Evolutionary conservation across 352 stramenopile genomes (phyloP).

Genomic region (Globisporangium canariense): DNA sequence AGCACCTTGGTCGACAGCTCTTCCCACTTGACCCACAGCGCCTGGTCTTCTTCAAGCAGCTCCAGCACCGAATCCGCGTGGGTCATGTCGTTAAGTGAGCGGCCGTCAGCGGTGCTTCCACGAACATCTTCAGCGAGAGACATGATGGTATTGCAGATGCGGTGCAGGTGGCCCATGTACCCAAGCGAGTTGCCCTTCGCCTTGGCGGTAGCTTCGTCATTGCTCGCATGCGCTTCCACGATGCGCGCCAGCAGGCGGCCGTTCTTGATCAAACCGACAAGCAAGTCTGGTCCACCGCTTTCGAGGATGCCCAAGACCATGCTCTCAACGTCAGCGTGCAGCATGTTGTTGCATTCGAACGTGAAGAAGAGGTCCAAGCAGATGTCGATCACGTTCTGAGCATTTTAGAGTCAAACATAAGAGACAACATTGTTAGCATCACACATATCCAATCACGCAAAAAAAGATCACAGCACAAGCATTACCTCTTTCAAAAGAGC

Average conservation of each 20-base stretch:
- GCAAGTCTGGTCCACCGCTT: constrained; percentile 67
- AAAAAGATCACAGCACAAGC: neutral
- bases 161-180: constrained; percentile 78
- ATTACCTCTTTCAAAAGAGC: constrained; percentile 52
- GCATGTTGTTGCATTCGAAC: constrained; percentile 87
- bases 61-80: constrained; percentile 80
- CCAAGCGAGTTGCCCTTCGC: constrained; percentile 72
- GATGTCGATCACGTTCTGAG: constrained; percentile 55
- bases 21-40: constrained; percentile 75
- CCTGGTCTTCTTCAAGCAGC: constrained; percentile 74
- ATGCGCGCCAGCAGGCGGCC: constrained; percentile 66
- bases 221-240: constrained; percentile 74
- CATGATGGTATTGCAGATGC: constrained; percentile 86
- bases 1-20: constrained; percentile 68
- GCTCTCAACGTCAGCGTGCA: constrained; percentile 82
- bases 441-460: neutral
- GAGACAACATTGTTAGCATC: constrained; percentile 1
- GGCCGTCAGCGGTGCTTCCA: constrained; percentile 53
- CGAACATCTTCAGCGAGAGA: constrained; percentile 74
- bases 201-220: constrained; percentile 54
- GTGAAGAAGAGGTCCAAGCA: constrained; percentile 86
- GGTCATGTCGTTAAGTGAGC: constrained; percentile 81
- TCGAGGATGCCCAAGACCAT: constrained; percentile 84
- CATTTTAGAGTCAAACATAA: neutral
- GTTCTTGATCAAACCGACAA: constrained; percentile 76